Percentiles rank a stretch among this genome's conserved stretches.
Evolutionary conservation across 345 rosid genomes (phyloP).

Genomic region (Moricandia arvensis): DNA sequence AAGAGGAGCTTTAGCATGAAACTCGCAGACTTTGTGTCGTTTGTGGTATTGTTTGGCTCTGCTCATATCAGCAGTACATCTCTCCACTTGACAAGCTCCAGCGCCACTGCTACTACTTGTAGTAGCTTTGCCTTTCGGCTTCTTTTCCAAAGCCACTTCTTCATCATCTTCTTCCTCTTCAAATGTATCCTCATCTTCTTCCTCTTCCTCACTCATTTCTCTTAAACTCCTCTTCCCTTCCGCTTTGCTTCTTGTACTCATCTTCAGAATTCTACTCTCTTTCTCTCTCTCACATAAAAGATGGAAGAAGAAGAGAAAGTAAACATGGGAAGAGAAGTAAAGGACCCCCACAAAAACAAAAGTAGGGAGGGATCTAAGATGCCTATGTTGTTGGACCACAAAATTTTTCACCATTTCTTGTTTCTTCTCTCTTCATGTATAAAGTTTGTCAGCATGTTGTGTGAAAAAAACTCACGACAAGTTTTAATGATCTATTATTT

Average conservation of each 20-base stretch:
- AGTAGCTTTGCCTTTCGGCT: conserved; percentile 46
- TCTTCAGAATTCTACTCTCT: conserved; percentile 12
- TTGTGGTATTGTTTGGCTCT: conserved; percentile 70
- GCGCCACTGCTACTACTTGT: conserved; percentile 20
- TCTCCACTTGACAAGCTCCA: conserved; percentile 64
- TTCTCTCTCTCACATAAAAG: conserved; percentile 25
- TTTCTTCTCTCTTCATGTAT: background rate
- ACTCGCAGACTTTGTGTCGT: conserved; percentile 89
- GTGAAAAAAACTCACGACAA: conserved; percentile 2
- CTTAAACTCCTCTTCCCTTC: conserved; percentile 65
- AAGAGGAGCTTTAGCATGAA: conserved; percentile 69
- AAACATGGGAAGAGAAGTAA: conserved; percentile 21
- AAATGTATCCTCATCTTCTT: conserved; percentile 25
- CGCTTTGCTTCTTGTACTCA: conserved; percentile 47
- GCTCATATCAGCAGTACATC: conserved; percentile 60
- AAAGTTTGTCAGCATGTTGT: conserved; percentile 2
- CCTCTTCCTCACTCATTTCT: conserved; percentile 64
- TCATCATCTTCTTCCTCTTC: conserved; percentile 44
- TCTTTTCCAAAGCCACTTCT: conserved; percentile 48
- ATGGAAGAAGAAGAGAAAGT: conserved; percentile 24
- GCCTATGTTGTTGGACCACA: conserved; percentile 37
- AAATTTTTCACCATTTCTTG: background rate
- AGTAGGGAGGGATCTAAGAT: conserved; percentile 35
- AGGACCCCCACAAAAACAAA: conserved; percentile 17
- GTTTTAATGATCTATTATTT: conserved; percentile 10